Conservation (phyloP, 805 yeast genomes). For the Candida chilensis region DNA sequence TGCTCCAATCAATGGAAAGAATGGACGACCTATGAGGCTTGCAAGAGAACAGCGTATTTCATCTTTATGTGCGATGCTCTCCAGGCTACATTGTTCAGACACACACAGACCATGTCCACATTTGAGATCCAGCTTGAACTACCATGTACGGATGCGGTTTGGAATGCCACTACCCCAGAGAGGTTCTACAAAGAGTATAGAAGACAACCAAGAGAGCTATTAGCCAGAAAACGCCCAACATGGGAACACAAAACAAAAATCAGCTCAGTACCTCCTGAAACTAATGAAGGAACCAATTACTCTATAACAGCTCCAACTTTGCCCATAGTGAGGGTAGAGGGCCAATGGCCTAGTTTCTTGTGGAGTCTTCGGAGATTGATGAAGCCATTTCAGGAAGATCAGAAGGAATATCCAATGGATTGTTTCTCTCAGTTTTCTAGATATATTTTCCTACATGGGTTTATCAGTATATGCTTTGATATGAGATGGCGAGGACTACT, state of each 20-base stretch:
- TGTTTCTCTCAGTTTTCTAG: constrained; percentile 27
- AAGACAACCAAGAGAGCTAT: constrained; percentile 14
- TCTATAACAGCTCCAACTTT: constrained; percentile 2
- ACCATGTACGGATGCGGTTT: constrained; percentile 35
- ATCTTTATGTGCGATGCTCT: constrained; percentile 32
- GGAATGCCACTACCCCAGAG: constrained; percentile 20
- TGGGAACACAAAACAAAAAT: constrained; percentile 2
- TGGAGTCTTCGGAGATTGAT: constrained; percentile 20
- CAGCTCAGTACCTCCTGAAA: constrained; percentile 1
- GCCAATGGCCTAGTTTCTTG: constrained; percentile 24
- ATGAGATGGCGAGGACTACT: constrained; percentile 4
- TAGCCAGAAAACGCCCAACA: not conserved
- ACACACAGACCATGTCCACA: constrained; percentile 21
- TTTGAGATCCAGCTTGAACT: constrained; percentile 34
- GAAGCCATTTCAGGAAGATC: constrained; percentile 16
- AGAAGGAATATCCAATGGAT: constrained; percentile 18
- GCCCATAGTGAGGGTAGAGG: constrained; percentile 15
- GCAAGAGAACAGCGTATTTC: constrained; percentile 31
- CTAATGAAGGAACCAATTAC: not conserved
- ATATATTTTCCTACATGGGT: constrained; percentile 7
- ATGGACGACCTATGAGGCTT: constrained; percentile 36
- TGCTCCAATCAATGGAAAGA: constrained; percentile 22
- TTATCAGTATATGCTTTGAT: constrained; percentile 6
- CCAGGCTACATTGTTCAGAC: constrained; percentile 20
- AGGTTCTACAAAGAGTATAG: constrained; percentile 12